Evolutionary conservation across 2,329 filamentous ascomycete species (phyloP), one percentile per base, ranked within the genome.

Genomic region (Emmonsiellopsis sp.): DNA sequence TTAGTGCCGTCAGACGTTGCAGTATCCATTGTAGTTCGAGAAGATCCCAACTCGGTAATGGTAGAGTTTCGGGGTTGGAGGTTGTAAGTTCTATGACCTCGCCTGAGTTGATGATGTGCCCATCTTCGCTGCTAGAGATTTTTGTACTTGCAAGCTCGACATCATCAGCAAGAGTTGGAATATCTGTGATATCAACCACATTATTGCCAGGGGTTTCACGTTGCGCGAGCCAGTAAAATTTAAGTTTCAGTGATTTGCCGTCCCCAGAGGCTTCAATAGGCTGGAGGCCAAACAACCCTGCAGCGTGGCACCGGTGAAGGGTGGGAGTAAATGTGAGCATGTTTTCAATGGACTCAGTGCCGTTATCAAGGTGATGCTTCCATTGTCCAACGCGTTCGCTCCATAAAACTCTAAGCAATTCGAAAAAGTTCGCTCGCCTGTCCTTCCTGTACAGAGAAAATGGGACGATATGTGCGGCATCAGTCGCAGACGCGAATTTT

Each of bases 1-100:
- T 37, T 6, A 48, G 45, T 37, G 32, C 13, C 5, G 33, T 48
- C 45, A 48, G 33, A 46, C 43, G 43, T 37, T 48, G 45, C n/a
- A 48, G 32, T 7, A 48, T 13, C 45, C 45, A 48, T 37, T 48
- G 45, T 3, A 48, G 33, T 37, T 48, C 45, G 2, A 48, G 31
- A 3, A 48, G 32, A 17, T 48, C 32, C 45, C 45, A 48, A 48
- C 36, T 37, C 21, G 45, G 45, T 8, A 48, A 17, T 10, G 45
- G 45, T 4, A 14, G 13, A 1, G 17, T 37, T 48, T 17, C 45
- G n/a, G 45, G 45, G 11, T 48, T 13, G 5, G 7, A 37, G 6
- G 45, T 48, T 37, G 45, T 36, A 13, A 48, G 45, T 31, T 48
- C 45, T 17, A 48, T 48, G 32, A 48, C 33, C 31, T 48, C 45